A percentile compares a stretch with the other conserved stretches of the same genome.
Conservation (phyloP, 2,329 filamentous ascomycete genomes). For the Ophiostoma tasmaniense region DNA sequence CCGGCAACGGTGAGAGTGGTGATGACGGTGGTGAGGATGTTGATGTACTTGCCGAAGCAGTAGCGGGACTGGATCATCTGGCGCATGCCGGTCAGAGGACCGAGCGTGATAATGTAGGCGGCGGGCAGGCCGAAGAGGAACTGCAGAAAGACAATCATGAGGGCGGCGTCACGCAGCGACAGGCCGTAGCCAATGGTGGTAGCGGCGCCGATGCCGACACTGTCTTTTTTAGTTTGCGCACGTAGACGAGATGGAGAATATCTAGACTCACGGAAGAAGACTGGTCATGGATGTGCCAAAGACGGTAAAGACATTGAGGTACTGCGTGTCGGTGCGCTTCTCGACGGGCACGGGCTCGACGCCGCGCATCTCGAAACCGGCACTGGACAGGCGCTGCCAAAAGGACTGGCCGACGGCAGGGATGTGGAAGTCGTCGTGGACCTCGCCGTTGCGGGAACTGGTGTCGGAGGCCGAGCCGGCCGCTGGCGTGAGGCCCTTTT, state of each 20-base stretch:
- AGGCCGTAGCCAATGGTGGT: constrained; percentile 34
- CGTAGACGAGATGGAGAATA: too few relatives aligned
- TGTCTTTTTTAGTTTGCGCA: not conserved
- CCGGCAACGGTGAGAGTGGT: constrained; percentile 55
- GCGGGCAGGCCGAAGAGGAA: constrained; percentile 45
- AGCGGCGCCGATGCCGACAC: constrained; percentile 50
- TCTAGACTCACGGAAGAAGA: constrained; percentile 30
- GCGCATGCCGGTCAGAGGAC: constrained; percentile 54
- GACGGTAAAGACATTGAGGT: constrained; percentile 39
- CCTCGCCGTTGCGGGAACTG: not conserved
- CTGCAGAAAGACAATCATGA: constrained; percentile 57
- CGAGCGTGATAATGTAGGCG: constrained; percentile 49
- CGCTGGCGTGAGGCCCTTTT: not conserved
- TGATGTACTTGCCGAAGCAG: constrained; percentile 51
- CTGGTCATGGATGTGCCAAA: constrained; percentile 42
- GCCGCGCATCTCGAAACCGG: constrained; percentile 34
- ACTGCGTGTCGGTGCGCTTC: constrained; percentile 34
- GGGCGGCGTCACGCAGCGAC: constrained; percentile 45
- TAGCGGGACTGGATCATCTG: constrained; percentile 58
- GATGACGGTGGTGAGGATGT: constrained; percentile 49
- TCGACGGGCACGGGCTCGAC: constrained; percentile 37
- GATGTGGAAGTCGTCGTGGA: constrained; percentile 13
- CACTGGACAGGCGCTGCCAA: constrained; percentile 9
- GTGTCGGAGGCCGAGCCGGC: not conserved
- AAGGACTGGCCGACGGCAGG: constrained; percentile 8